phyloP scores from a whole-genome alignment of 108 stramenopile genomes.

The Cyclotella baltica region DNA sequence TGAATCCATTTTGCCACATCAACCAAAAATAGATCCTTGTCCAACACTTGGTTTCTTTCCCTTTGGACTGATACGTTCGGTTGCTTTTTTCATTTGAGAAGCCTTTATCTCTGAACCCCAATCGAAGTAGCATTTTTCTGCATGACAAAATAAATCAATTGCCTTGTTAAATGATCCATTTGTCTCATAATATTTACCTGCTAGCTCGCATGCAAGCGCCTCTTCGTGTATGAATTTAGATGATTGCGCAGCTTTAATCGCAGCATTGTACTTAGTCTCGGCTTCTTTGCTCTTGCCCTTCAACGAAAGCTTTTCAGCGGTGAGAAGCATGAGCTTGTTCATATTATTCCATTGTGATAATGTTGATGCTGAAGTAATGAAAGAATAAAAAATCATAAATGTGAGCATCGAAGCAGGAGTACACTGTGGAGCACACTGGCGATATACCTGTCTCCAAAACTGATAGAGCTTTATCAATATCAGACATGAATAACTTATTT shows the following conservation, averaged over 20 bases:
- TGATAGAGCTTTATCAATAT: neutral
- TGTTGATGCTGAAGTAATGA: neutral
- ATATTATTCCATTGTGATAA: neutral
- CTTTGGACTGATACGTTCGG: neutral
- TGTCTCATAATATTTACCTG: constrained; percentile 28
- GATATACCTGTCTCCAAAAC: neutral
- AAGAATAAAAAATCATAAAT: neutral
- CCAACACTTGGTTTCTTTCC: no score
- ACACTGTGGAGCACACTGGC: neutral
- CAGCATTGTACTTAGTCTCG: constrained; percentile 4
- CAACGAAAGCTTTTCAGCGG: constrained; percentile 24
- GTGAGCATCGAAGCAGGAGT: neutral
- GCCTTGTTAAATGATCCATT: constrained; percentile 8
- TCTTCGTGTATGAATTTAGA: constrained; percentile 35
- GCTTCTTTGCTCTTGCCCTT: constrained; percentile 13
- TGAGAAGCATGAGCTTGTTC: constrained; percentile 17
- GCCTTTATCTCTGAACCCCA: constrained; percentile 34
- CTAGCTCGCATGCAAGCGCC: constrained; percentile 40
- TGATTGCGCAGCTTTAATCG: constrained; percentile 19
- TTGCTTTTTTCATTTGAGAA: neutral
- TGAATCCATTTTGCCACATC: no score
- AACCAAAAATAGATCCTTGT: no score
- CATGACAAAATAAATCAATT: constrained; percentile 18
- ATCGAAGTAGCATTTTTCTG: constrained; percentile 21
- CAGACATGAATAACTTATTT: neutral